Conservation (phyloP, 257 asterid species). For the Solanum okadae region DNA sequence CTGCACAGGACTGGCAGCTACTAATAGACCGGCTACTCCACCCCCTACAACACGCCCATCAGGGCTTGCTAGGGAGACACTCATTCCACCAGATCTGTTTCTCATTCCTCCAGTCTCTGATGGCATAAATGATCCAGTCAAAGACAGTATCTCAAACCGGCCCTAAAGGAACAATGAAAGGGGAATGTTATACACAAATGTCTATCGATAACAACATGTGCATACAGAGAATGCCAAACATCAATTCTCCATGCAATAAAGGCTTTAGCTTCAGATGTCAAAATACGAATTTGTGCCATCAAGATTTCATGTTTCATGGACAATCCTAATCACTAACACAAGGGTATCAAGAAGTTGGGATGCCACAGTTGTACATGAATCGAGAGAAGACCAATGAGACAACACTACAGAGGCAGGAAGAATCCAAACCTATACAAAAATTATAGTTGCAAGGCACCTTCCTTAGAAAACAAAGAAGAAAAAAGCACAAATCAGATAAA, state of each 20-base stretch:
- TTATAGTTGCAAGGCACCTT: neutral
- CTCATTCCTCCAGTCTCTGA: constrained; percentile 81
- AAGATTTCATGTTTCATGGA: neutral
- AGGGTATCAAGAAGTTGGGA: neutral
- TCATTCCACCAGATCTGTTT: constrained; percentile 93
- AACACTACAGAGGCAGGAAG: neutral
- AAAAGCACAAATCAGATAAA: neutral
- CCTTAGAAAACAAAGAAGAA: neutral
- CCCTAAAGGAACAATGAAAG: constrained; percentile 35
- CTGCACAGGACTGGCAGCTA: constrained; percentile 90
- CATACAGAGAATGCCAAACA: no score
- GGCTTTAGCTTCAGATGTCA: no score
- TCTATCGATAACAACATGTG: neutral
- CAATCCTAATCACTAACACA: neutral
- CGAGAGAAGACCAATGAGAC: neutral
- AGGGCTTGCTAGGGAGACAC: constrained; percentile 83
- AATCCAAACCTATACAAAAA: neutral
- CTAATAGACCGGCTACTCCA: constrained; percentile 86
- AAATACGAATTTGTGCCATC: neutral
- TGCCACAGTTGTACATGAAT: neutral
- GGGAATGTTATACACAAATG: neutral
- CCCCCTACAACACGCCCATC: constrained; percentile 97
- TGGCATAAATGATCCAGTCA: constrained; percentile 86
- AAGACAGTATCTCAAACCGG: constrained; percentile 84
- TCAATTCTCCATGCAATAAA: no score